Conservation (phyloP, 768 basidiomycete species). For the Lactarius indigo region DNA sequence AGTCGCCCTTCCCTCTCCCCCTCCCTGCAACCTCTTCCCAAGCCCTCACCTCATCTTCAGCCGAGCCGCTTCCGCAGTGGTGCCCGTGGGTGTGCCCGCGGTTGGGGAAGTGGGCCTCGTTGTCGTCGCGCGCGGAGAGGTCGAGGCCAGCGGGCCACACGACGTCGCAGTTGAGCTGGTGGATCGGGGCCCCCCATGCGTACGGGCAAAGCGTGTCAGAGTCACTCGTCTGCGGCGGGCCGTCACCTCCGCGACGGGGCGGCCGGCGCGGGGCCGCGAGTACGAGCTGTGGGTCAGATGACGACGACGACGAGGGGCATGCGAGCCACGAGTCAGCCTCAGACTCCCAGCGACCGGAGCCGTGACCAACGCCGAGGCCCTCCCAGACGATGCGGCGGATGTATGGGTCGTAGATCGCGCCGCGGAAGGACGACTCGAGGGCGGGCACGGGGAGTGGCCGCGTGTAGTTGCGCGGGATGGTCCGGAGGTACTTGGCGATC, state of each 20-base stretch:
- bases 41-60: slow-evolving; percentile 18
- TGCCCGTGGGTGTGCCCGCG: neutral
- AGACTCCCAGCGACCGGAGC: slow-evolving; percentile 44
- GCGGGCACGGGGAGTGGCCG: slow-evolving; percentile 61
- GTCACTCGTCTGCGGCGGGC: slow-evolving; percentile 35
- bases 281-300: neutral
- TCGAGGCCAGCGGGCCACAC: slow-evolving; percentile 77
- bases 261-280: neutral
- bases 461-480: slow-evolving; percentile 72
- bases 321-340: slow-evolving; percentile 61
- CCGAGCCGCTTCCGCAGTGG: slow-evolving; percentile 19
- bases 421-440: slow-evolving; percentile 65
- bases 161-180: slow-evolving; percentile 76
- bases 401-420: slow-evolving; percentile 83
- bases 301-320: slow-evolving; percentile 47
- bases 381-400: slow-evolving; percentile 86
- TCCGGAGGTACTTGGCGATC: slow-evolving; percentile 78
- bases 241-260: slow-evolving; percentile 4
- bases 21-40: slow-evolving; percentile 9
- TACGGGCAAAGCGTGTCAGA: slow-evolving; percentile 69
- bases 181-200: slow-evolving; percentile 70
- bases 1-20: slow-evolving; percentile 31
- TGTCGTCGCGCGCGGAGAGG: slow-evolving; percentile 37
- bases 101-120: neutral
- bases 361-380: slow-evolving; percentile 52